Conservation (phyloP, 768 basidiomycete genomes). For the Collybia sordida region DNA sequence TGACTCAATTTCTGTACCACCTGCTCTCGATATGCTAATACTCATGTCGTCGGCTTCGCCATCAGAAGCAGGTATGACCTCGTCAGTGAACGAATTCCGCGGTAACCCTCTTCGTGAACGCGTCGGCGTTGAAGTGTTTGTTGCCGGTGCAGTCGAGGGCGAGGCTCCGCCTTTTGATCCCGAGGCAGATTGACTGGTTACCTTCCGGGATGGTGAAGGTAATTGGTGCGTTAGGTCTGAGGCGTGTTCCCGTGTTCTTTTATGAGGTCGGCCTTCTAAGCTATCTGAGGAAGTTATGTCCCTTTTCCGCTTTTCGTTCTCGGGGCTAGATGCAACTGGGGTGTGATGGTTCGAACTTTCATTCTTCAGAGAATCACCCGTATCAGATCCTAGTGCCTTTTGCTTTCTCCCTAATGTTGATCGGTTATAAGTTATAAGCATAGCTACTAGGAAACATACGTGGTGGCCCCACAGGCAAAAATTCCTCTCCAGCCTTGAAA, state of each 20-base stretch:
- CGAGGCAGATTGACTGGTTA: neutral
- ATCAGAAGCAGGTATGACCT: conserved; percentile 29
- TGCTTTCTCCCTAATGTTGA: conserved; percentile 20
- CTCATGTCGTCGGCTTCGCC: conserved; percentile 33
- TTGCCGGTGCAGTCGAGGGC: no score
- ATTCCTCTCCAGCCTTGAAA: conserved; percentile 55
- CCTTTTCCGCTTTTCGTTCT: conserved; percentile 8
- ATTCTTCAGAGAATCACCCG: no score
- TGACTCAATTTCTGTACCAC: neutral
- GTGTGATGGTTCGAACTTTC: conserved; percentile 17
- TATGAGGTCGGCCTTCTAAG: conserved; percentile 11
- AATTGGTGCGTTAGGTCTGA: neutral
- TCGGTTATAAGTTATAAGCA: conserved; percentile 1
- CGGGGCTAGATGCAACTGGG: neutral
- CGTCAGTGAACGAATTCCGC: conserved; percentile 23
- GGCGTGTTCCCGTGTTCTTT: conserved; percentile 12
- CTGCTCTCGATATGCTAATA: neutral
- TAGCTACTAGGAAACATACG: conserved; percentile 32
- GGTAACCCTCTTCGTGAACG: conserved; percentile 13
- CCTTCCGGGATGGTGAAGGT: neutral
- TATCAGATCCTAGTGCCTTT: conserved; percentile 5
- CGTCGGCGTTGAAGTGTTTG: conserved; percentile 11
- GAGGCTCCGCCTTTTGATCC: neutral
- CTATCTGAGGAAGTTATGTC: conserved; percentile 1
- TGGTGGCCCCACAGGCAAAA: conserved; percentile 59